Evolutionary conservation across 108 stramenopile genomes (phyloP).

Genomic region (Schizochytrium sp.): DNA sequence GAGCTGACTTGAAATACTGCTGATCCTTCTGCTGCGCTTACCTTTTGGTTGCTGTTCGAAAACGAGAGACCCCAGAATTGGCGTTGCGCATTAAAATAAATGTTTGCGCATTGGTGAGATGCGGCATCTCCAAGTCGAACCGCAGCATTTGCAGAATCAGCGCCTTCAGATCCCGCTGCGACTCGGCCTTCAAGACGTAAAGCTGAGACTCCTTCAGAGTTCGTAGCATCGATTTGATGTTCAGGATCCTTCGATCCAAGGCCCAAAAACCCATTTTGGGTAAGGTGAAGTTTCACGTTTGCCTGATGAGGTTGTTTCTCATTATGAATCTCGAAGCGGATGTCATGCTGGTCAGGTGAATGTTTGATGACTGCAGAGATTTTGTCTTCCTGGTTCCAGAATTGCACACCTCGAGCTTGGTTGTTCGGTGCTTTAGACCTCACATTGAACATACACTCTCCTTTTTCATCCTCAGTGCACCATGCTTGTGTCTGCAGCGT

Average conservation of each 20-base stretch:
- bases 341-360: neutral
- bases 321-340: neutral
- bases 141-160: neutral
- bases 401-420: slow-evolving; percentile 3
- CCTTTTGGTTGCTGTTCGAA: neutral
- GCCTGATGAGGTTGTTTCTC: neutral
- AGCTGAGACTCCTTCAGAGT: neutral
- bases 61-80: slow-evolving; percentile 1
- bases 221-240: neutral
- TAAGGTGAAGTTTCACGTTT: neutral
- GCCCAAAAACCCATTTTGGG: neutral
- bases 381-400: slow-evolving; percentile 4
- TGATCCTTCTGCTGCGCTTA: neutral
- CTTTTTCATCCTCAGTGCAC: slow-evolving; percentile 28
- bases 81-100: slow-evolving; percentile 21
- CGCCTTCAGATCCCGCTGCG: neutral
- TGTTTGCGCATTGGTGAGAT: neutral
- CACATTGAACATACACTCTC: neutral
- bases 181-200: neutral
- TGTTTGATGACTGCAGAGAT: slow-evolving; percentile 8
- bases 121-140: slow-evolving; percentile 10
- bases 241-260: neutral
- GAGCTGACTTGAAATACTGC: slow-evolving; percentile 29
- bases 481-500: neutral
- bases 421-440: slow-evolving; percentile 12